phyloP scores from a whole-genome alignment of 2,329 filamentous ascomycete genomes.

The Colletotrichum phormii region DNA sequence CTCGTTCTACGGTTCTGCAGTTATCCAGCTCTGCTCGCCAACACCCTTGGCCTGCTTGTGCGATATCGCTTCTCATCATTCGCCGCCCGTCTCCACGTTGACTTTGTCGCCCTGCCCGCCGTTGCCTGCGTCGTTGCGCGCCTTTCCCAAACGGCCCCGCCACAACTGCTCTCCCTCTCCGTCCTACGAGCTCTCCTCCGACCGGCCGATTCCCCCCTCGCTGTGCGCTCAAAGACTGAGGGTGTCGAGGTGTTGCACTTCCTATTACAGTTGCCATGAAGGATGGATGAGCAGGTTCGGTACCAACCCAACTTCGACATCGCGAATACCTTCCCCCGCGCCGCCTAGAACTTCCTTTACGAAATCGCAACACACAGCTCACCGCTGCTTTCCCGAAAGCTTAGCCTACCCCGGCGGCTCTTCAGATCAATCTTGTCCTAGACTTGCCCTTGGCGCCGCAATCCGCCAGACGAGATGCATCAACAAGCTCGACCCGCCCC shows the following conservation, averaged over 20 bases:
- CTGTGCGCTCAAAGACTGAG: slow-evolving; percentile 6
- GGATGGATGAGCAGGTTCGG: slow-evolving; percentile 37
- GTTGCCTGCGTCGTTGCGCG: slow-evolving; percentile 21
- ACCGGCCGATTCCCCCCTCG: background rate
- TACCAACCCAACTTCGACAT: slow-evolving; percentile 31
- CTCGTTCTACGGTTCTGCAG: background rate
- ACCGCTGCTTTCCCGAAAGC: slow-evolving; percentile 2
- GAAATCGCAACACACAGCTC: background rate
- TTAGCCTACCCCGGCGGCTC: background rate
- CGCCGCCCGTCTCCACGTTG: slow-evolving; percentile 15
- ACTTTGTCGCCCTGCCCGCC: slow-evolving; percentile 12
- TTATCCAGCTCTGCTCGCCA: too few species aligned
- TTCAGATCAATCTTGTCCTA: background rate
- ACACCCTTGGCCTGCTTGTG: slow-evolving; percentile 15
- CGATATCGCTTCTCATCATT: background rate
- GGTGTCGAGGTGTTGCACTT: background rate
- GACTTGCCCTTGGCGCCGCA: slow-evolving; percentile 3
- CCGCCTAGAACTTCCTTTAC: slow-evolving; percentile 15
- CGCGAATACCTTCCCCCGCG: slow-evolving; percentile 15
- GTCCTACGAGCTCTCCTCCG: slow-evolving; percentile 5
- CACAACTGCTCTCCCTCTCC: background rate
- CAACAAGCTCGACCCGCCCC: slow-evolving; percentile 85
- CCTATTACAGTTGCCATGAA: slow-evolving; percentile 27
- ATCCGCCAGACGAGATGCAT: slow-evolving; percentile 72
- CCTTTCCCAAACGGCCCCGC: slow-evolving; percentile 3